Percentiles rank a stretch among this genome's conserved stretches.
These are phyloP conservation scores for Hanseniaspora lindneri DNA, from an alignment of 805 yeast species.

Conservation along the genomic window DNA sequence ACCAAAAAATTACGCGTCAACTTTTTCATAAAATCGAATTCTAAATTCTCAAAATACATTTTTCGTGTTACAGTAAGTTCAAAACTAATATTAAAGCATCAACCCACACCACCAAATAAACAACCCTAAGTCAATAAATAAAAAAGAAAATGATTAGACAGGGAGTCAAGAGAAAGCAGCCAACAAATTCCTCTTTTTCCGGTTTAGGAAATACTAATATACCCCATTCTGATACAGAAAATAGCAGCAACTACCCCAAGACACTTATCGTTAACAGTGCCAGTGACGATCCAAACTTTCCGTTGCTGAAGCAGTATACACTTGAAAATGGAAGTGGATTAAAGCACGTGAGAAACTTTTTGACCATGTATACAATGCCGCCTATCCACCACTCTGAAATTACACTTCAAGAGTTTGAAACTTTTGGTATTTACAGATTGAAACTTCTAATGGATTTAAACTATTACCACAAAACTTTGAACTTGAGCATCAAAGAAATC, in stretches of 20 bases:
- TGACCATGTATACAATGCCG: slow-evolving; percentile 64
- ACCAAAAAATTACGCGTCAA: too few relatives aligned
- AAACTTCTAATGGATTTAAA: slow-evolving; percentile 77
- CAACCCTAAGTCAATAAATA: too few relatives aligned
- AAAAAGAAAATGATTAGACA: slow-evolving; percentile 17
- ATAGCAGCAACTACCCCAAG: slow-evolving; percentile 5
- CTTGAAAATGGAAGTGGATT: slow-evolving; percentile 34
- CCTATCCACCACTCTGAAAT: slow-evolving; percentile 60
- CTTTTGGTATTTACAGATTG: slow-evolving; percentile 89
- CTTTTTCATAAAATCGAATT: too few relatives aligned
- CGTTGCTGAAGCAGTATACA: slow-evolving; percentile 26
- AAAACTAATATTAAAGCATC: neutral
- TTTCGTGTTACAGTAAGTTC: neutral
- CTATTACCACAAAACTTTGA: slow-evolving; percentile 47
- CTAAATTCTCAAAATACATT: too few relatives aligned
- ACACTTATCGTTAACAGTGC: slow-evolving; percentile 6
- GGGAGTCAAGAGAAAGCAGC: slow-evolving; percentile 15
- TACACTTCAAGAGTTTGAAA: slow-evolving; percentile 83
- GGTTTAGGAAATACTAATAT: neutral
- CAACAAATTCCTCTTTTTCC: neutral
- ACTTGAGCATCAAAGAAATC: slow-evolving; percentile 51
- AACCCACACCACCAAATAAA: too few relatives aligned
- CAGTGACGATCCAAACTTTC: slow-evolving; percentile 10
- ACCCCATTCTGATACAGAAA: neutral
- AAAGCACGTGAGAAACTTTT: slow-evolving; percentile 31